Conservation (phyloP, 2,329 filamentous ascomycete genomes). For the Pyricularia grisea region DNA sequence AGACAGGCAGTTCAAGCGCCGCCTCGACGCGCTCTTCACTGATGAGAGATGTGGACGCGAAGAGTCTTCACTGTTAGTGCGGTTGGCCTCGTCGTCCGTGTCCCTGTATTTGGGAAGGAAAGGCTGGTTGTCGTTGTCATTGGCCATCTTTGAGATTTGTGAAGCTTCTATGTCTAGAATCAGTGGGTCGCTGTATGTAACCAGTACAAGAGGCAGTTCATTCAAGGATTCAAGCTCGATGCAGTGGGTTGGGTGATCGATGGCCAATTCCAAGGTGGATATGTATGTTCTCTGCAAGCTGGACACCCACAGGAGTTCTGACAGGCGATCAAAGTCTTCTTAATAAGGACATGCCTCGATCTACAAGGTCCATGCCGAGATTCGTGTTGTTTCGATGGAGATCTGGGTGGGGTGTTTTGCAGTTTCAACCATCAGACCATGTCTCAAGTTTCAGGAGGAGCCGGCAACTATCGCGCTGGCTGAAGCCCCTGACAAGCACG, state of each 20-base stretch:
- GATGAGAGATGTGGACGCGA: not conserved
- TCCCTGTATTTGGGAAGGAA: slow-evolving; percentile 6
- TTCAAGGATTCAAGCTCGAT: not conserved
- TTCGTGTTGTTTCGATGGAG: not conserved
- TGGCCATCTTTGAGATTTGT: not conserved
- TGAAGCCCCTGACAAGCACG: not conserved
- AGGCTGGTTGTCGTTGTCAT: not conserved
- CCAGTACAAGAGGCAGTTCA: not conserved
- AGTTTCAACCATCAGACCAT: slow-evolving; percentile 1
- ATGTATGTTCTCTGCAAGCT: not conserved
- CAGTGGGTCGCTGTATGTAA: not conserved
- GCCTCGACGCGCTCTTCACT: not conserved
- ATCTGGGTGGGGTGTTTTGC: not conserved
- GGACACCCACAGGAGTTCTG: not conserved
- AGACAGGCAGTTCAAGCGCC: not conserved
- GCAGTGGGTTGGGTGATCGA: not conserved
- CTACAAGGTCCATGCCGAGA: not conserved
- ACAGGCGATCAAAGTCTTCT: not conserved
- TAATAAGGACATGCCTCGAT: not conserved
- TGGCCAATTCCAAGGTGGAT: not conserved
- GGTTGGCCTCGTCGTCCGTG: slow-evolving; percentile 2
- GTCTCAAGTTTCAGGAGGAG: not conserved
- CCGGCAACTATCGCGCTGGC: not conserved
- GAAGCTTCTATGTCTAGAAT: not conserved
- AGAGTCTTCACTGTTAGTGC: not conserved